These are phyloP conservation scores for Beauveria bassiana DNA, from an alignment of 2,329 filamentous ascomycete species.

Conservation along the genomic window DNA sequence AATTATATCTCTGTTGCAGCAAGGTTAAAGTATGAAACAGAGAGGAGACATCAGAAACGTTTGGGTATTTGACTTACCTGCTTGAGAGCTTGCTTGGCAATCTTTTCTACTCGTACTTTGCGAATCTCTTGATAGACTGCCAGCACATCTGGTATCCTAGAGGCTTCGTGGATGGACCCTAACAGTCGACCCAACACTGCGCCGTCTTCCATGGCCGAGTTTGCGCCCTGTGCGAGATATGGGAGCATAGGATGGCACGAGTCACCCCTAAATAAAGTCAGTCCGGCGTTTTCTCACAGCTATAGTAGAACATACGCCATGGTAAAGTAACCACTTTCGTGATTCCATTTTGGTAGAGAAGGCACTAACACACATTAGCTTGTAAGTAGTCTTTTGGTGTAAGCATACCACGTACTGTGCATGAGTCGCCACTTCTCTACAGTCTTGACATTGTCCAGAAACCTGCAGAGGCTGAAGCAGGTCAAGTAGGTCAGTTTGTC, in stretches of 20 bases:
- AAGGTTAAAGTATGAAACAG: background rate
- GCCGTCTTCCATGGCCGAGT: slow-evolving; percentile 60
- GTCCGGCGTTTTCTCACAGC: background rate
- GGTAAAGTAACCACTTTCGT: background rate
- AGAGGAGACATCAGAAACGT: too few species aligned
- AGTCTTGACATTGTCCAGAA: slow-evolving; percentile 37
- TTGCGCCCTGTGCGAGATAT: slow-evolving; percentile 58
- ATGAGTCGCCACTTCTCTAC: slow-evolving; percentile 62
- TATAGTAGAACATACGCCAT: background rate
- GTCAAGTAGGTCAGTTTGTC: background rate
- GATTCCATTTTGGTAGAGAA: slow-evolving; percentile 6
- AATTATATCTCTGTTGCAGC: background rate
- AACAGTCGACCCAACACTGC: slow-evolving; percentile 55
- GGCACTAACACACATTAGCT: slow-evolving; percentile 27
- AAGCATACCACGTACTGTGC: slow-evolving; percentile 28
- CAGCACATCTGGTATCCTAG: slow-evolving; percentile 37
- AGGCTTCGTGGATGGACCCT: slow-evolving; percentile 37
- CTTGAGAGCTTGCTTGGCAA: slow-evolving; percentile 56
- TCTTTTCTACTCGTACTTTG: slow-evolving; percentile 41
- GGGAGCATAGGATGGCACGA: slow-evolving; percentile 58
- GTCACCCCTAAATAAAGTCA: slow-evolving; percentile 38
- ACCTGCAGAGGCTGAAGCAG: slow-evolving; percentile 22
- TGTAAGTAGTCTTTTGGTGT: background rate
- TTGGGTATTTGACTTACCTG: slow-evolving; percentile 14
- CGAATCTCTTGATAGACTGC: slow-evolving; percentile 38